Percentiles rank a stretch among this genome's conserved stretches.
Evolutionary conservation across 1,284 basidiomycete genomes (phyloP).

Genomic region (Somion occarium): DNA sequence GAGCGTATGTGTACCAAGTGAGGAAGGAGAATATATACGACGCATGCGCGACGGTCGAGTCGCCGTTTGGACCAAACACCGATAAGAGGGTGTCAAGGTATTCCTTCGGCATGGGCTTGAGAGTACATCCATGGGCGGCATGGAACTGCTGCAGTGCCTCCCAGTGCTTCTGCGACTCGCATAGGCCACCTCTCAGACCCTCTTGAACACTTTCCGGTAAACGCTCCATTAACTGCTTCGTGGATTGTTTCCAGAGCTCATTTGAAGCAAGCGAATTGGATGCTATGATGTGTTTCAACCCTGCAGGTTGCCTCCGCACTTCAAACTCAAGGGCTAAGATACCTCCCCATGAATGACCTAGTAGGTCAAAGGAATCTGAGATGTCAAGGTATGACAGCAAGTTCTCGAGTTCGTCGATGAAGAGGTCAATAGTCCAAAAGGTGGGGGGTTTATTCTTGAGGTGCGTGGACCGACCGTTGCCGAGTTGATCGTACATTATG

Average conservation of each 20-base stretch:
- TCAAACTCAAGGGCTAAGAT: conserved; percentile 25
- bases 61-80: conserved; percentile 12
- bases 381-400: conserved; percentile 26
- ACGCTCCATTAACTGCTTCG: conserved; percentile 14
- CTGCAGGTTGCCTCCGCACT: conserved; percentile 20
- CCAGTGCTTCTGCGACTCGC: conserved; percentile 22
- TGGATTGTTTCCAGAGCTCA: conserved; percentile 23
- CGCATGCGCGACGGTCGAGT: conserved; percentile 16
- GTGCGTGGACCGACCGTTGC: conserved; percentile 28
- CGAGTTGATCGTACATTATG: conserved; percentile 35
- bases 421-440: conserved; percentile 33
- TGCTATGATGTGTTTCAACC: conserved; percentile 28
- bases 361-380: conserved; percentile 23
- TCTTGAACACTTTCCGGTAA: conserved; percentile 25
- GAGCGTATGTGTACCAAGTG: conserved; percentile 46
- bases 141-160: conserved; percentile 23
- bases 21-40: conserved; percentile 13
- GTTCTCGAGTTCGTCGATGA: conserved; percentile 30
- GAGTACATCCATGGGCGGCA: conserved; percentile 18
- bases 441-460: conserved; percentile 23
- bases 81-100: not conserved
- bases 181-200: conserved; percentile 18
- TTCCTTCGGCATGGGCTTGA: conserved; percentile 22
- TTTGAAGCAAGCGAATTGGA: conserved; percentile 23
- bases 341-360: conserved; percentile 35